Base-by-base conservation (phyloP, 2,329 filamentous ascomycete genomes). In the Mollisia scopiformis region DNA sequence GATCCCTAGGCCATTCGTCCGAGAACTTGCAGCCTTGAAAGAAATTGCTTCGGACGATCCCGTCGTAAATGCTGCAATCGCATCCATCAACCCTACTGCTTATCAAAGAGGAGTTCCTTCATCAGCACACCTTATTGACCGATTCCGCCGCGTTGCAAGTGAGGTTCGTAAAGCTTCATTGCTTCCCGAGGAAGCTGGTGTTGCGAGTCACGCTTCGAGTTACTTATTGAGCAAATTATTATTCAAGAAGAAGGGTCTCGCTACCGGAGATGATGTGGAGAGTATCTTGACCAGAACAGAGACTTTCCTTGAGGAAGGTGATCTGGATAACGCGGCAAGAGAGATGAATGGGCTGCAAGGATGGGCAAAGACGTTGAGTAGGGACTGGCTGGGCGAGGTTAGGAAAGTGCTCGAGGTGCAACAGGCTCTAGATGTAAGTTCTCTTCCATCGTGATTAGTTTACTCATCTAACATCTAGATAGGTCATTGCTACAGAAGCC, bases 81-180 rank as follows among this genome's bases (percentile, higher is more conserved):
- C 91, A n/a, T 96, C 93, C 30, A 96, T 99, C 77, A 96, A 96
- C 80, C 95, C 95, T 2, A 81, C 85, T 11, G 92, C 95, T 21
- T 99, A 99, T 80, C 95, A 98, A 79, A 89, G 89, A 58, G 95
- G 95, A 61, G 88, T 99, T 60, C 88, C 93, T 25, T 92, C 90
- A 14, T 82, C 91, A 0, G 84, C 93, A 23, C 91, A 96, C 76
- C 86, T 99, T 33, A 91, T 98, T 68, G 95, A 99, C 78, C 89
- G 95, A 65, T 99, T 99, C 88, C 89, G 95, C 46, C 90, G 93
- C 54, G 95, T 99, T 16, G 92, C 95, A 2, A 80, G 82, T 59
- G 95, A 99, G 79, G 95, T 99, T 41, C 88, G 95, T 75, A 99
- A 99, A 82, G 95, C 95, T 21, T 90, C 90, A 47, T 84, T 99